Evolutionary conservation across 345 rosid species (phyloP).

Genomic region (Eucalyptus polybractea): DNA sequence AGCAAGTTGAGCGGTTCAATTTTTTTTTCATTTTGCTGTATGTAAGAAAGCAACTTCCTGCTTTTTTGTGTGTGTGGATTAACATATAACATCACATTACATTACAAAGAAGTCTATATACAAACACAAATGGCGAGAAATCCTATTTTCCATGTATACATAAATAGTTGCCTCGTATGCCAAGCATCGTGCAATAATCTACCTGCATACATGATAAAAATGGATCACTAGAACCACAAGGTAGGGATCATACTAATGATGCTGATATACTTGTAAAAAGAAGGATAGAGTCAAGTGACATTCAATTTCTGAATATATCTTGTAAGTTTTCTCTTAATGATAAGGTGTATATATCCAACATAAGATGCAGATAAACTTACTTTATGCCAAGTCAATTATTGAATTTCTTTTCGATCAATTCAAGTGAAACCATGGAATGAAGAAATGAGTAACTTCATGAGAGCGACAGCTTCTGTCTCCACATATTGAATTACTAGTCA

Average conservation of each 20-base stretch:
- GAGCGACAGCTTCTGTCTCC: not conserved
- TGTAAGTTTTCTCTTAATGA: not conserved
- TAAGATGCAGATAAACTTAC: not conserved
- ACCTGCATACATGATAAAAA: not conserved
- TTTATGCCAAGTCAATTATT: not conserved
- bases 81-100: not conserved
- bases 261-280: not conserved
- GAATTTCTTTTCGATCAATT: not conserved
- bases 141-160: not conserved
- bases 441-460: not conserved
- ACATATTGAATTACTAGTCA: not conserved
- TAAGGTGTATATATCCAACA: not conserved
- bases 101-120: not conserved
- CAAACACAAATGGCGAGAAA: not conserved
- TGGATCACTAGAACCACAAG: not conserved
- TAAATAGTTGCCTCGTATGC: not conserved
- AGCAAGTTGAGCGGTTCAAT: not conserved
- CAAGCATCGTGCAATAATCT: not conserved
- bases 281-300: not conserved
- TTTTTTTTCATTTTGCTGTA: not conserved
- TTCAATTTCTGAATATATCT: not conserved
- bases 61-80: not conserved
- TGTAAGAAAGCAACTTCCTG: not conserved
- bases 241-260: not conserved
- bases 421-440: not conserved